Percentiles rank a stretch among this genome's conserved stretches.
These are phyloP conservation scores for Kazachstania psychrophila DNA, from an alignment of 805 yeast genomes.

Conservation along the genomic window DNA sequence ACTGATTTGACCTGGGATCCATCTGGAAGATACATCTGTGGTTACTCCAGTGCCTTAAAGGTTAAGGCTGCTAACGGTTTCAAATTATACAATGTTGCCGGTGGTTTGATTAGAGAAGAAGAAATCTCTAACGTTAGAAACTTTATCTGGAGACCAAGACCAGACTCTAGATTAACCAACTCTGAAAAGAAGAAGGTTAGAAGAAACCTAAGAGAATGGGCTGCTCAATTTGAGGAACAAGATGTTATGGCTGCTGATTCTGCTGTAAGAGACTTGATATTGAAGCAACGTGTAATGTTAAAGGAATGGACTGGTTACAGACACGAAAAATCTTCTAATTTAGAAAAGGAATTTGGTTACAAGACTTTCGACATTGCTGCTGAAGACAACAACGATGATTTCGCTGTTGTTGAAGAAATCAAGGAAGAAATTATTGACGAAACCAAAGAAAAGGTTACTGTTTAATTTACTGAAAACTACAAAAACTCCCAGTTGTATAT, in stretches of 20 bases:
- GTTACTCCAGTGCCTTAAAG: constrained; percentile 80
- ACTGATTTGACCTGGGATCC: constrained; percentile 91
- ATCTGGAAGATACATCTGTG: constrained; percentile 82
- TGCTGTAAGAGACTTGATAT: constrained; percentile 81
- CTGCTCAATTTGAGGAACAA: constrained; percentile 86
- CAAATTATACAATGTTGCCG: constrained; percentile 77
- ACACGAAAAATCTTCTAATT: constrained; percentile 38
- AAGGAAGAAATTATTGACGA: constrained; percentile 68
- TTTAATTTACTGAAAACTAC: too few species aligned
- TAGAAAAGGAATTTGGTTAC: constrained; percentile 28
- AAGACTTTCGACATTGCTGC: constrained; percentile 28
- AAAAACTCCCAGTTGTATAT: too few species aligned
- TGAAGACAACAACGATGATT: constrained; percentile 39
- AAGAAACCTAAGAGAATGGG: constrained; percentile 79
- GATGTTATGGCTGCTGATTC: constrained; percentile 95
- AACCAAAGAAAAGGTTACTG: constrained; percentile 57
- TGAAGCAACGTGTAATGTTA: constrained; percentile 70
- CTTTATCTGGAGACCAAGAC: constrained; percentile 97
- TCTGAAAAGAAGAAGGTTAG: constrained; percentile 82
- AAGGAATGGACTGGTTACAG: constrained; percentile 85
- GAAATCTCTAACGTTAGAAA: constrained; percentile 74
- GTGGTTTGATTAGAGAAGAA: constrained; percentile 67
- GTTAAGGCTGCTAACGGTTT: constrained; percentile 85
- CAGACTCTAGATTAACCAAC: constrained; percentile 62
- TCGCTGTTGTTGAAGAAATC: constrained; percentile 65